These are phyloP conservation scores for Colletotrichum paranaense DNA, from an alignment of 2,329 filamentous ascomycete species.

Conservation along the genomic window DNA sequence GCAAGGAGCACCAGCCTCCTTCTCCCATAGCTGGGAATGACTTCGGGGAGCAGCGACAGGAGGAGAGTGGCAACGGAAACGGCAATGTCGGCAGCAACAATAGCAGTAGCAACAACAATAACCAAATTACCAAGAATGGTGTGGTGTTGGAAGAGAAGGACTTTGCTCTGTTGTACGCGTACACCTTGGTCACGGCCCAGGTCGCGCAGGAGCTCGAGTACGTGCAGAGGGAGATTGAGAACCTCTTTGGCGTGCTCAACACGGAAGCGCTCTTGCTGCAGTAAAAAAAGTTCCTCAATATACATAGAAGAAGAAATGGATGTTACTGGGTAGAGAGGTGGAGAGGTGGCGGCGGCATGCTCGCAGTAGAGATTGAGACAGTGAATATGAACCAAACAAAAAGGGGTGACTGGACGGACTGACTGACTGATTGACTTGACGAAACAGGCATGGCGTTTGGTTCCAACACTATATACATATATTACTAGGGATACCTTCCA, in stretches of 20 bases:
- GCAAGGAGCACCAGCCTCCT: slow-evolving; percentile 70
- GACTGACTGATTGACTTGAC: not conserved
- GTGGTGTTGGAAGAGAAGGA: slow-evolving; percentile 76
- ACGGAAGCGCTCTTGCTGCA: slow-evolving; percentile 69
- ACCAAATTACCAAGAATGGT: slow-evolving; percentile 40
- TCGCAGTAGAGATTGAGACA: not conserved
- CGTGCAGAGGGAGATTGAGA: slow-evolving; percentile 71
- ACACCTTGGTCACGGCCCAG: slow-evolving; percentile 77
- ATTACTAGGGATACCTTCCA: not conserved
- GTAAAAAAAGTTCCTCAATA: slow-evolving; percentile 42
- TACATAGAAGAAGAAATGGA: not conserved
- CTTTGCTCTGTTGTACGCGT: slow-evolving; percentile 93
- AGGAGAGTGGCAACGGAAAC: slow-evolving; percentile 40
- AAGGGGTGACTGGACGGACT: not conserved
- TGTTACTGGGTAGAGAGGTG: not conserved
- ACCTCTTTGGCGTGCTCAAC: slow-evolving; percentile 71
- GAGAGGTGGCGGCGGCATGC: not conserved
- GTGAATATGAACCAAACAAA: not conserved
- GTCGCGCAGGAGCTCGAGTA: slow-evolving; percentile 73
- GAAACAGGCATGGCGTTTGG: not conserved
- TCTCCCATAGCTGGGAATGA: slow-evolving; percentile 50
- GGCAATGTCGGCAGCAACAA: not conserved
- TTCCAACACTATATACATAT: not conserved
- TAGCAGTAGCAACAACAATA: slow-evolving; percentile 22
- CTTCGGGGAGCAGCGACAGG: slow-evolving; percentile 47